phyloP scores from a whole-genome alignment of 768 basidiomycete genomes.

The Macrolepiota fuliginosa region DNA sequence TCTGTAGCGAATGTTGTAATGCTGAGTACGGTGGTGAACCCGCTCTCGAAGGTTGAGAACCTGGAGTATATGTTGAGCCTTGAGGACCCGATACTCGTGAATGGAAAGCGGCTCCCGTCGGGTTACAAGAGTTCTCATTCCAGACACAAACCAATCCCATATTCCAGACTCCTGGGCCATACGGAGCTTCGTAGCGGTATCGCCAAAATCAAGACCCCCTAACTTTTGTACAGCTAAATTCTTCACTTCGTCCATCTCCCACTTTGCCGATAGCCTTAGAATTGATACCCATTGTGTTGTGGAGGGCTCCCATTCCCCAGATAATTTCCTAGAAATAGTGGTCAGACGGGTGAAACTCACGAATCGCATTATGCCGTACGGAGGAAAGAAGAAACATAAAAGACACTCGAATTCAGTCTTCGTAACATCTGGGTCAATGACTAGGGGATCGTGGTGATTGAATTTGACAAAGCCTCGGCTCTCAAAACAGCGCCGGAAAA shows the following conservation, averaged over 20 bases:
- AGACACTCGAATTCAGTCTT: not conserved
- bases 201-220: not conserved
- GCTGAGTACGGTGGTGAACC: not conserved
- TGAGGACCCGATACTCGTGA: not conserved
- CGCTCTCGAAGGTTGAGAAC: conserved; percentile 10
- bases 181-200: not conserved
- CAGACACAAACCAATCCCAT: conserved; percentile 1
- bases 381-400: conserved; percentile 1
- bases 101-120: not conserved
- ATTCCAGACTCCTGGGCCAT: conserved; percentile 7
- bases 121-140: not conserved
- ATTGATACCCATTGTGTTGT: conserved; percentile 3
- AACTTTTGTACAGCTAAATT: not conserved
- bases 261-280: not conserved
- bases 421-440: not conserved
- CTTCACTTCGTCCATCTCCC: conserved; percentile 4
- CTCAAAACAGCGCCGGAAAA: conserved; percentile 5
- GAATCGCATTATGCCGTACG: not conserved
- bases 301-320: not conserved
- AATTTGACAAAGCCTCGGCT: conserved; percentile 1
- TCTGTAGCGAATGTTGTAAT: not conserved
- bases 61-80: not conserved
- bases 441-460: not conserved
- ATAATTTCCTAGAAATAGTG: not conserved
- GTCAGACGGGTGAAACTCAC: not conserved